Evolutionary conservation across 129 eudicot genomes (phyloP).

Genomic region (Cynara cardunculus): DNA sequence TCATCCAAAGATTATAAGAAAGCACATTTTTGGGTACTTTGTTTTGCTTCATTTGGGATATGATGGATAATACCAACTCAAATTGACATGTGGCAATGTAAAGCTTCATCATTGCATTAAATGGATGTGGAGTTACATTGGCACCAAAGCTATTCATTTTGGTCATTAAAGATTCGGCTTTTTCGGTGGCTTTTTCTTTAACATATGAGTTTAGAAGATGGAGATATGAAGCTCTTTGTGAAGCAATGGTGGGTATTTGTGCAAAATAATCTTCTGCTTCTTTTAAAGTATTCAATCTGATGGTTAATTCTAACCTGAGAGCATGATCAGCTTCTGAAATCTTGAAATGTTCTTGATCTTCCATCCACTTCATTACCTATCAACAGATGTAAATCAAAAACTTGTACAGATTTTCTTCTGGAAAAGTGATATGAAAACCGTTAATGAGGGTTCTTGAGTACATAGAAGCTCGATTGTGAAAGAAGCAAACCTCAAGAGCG

Average conservation of each 20-base stretch:
- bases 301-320: constrained; percentile 38
- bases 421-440: background rate
- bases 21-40: constrained; percentile 47
- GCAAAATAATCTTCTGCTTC: constrained; percentile 55
- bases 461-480: background rate
- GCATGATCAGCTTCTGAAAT: constrained; percentile 44
- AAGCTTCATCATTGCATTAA: constrained; percentile 64
- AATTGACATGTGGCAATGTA: constrained; percentile 48
- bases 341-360: constrained; percentile 30
- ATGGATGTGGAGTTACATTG: constrained; percentile 48
- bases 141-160: constrained; percentile 38
- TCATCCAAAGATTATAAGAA: constrained; percentile 73
- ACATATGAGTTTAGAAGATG: constrained; percentile 56
- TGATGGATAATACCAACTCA: constrained; percentile 37
- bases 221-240: constrained; percentile 44
- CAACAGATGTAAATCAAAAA: background rate
- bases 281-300: constrained; percentile 27
- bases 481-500: constrained; percentile 46
- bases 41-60: constrained; percentile 45
- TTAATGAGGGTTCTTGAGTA: background rate
- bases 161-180: constrained; percentile 59
- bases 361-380: constrained; percentile 60
- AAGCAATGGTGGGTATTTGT: constrained; percentile 31
- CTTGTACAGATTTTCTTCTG: background rate
- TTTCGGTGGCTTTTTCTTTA: constrained; percentile 35